Evolutionary conservation across 345 rosid genomes (phyloP).

Genomic region (Corchorus olitorius): DNA sequence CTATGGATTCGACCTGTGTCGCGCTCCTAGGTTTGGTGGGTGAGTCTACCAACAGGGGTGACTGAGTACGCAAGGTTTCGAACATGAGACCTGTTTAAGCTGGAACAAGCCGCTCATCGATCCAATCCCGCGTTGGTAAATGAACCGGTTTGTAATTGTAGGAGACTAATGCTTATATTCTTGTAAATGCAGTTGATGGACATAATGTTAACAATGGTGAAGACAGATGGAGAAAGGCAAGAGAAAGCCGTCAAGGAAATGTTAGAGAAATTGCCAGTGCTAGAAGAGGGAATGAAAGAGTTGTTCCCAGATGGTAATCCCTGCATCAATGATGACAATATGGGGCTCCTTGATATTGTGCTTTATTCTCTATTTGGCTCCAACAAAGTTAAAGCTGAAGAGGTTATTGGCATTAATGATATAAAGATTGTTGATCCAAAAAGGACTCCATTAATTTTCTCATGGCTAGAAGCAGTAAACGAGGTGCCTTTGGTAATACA

Average conservation of each 20-base stretch:
- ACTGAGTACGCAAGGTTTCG: no score
- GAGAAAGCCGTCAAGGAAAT: slow-evolving; percentile 34
- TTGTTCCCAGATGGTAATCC: slow-evolving; percentile 26
- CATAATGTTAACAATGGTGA: slow-evolving; percentile 4
- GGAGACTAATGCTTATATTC: background rate
- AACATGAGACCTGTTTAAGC: no score
- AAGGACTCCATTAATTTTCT: slow-evolving; percentile 32
- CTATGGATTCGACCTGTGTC: no score
- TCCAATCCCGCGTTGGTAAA: no score
- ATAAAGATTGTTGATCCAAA: slow-evolving; percentile 31
- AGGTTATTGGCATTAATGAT: slow-evolving; percentile 26
- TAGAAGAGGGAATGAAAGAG: slow-evolving; percentile 46
- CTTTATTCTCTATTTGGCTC: slow-evolving; percentile 31
- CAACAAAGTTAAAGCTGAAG: slow-evolving; percentile 34
- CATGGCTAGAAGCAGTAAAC: slow-evolving; percentile 40
- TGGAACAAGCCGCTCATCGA: no score
- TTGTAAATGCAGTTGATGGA: slow-evolving; percentile 32
- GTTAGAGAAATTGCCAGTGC: slow-evolving; percentile 36
- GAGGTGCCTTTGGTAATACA: slow-evolving; percentile 33
- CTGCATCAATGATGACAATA: slow-evolving; percentile 8
- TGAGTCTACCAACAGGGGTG: no score
- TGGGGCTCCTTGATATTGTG: slow-evolving; percentile 39
- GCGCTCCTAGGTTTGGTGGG: no score
- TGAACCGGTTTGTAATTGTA: background rate
- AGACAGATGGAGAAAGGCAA: slow-evolving; percentile 40